Percentiles rank a stretch among this genome's conserved stretches.
phyloP scores from a whole-genome alignment of 805 yeast species.

The Zygosaccharomyces bailii region DNA sequence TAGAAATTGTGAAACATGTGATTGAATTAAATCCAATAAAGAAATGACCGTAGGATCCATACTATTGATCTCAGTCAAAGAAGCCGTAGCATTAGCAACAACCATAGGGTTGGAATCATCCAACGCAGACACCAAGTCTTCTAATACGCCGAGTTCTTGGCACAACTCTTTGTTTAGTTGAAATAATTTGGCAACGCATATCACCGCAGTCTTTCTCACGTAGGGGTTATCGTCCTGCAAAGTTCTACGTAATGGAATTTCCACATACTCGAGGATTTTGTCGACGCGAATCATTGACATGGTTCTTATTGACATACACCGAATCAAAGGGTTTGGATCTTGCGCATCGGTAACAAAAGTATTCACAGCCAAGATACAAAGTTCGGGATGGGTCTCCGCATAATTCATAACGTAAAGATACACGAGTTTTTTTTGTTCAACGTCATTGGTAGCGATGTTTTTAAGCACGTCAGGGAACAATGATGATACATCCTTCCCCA shows the following conservation, averaged over 20 bases:
- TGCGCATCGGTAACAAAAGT: constrained; percentile 94
- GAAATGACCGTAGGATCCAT: constrained; percentile 53
- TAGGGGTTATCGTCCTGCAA: constrained; percentile 92
- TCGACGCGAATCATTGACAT: constrained; percentile 98
- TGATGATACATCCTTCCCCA: constrained; percentile 93
- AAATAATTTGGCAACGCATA: constrained; percentile 92
- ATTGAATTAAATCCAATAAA: constrained; percentile 37
- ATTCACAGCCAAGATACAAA: constrained; percentile 92
- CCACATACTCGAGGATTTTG: constrained; percentile 92
- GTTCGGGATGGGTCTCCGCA: constrained; percentile 93
- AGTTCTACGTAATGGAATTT: constrained; percentile 81
- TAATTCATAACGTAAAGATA: constrained; percentile 94
- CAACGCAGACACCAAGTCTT: constrained; percentile 59
- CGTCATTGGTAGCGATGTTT: constrained; percentile 93
- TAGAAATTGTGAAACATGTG: constrained; percentile 57
- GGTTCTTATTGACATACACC: constrained; percentile 95
- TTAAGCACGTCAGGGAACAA: constrained; percentile 94
- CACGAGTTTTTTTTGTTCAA: constrained; percentile 94
- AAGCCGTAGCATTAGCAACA: constrained; percentile 87
- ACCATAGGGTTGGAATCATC: constrained; percentile 95
- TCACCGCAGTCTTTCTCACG: constrained; percentile 95
- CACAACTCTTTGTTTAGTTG: constrained; percentile 80
- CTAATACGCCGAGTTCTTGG: constrained; percentile 81
- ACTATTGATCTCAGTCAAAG: constrained; percentile 78
- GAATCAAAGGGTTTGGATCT: constrained; percentile 92